phyloP scores from a whole-genome alignment of 2,329 filamentous ascomycete genomes.

The Fusarium marasasianum region DNA sequence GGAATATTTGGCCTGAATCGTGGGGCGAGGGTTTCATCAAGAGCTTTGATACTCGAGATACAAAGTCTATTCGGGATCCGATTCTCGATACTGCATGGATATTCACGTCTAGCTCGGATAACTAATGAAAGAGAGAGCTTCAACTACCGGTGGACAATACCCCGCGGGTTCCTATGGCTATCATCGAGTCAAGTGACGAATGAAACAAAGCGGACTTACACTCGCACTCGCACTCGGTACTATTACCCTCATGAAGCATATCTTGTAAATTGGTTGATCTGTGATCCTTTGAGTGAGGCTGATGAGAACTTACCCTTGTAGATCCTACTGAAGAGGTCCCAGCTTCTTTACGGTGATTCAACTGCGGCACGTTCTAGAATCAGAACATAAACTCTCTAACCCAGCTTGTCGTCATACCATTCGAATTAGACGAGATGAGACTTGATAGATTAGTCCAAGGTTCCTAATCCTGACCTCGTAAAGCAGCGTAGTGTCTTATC shows the following conservation, averaged over 20 bases:
- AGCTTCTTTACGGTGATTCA: slow-evolving; percentile 10
- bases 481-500: not conserved
- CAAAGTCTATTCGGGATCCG: not conserved
- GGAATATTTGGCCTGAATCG: not conserved
- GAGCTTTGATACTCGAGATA: not conserved
- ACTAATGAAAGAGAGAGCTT: not conserved
- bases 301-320: not conserved
- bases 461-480: not conserved
- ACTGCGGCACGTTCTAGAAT: slow-evolving; percentile 12
- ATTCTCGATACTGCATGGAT: not conserved
- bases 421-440: slow-evolving; percentile 1
- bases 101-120: not conserved
- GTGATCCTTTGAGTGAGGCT: not conserved
- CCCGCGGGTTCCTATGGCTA: not conserved
- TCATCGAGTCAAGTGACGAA: not conserved
- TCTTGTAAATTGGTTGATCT: not conserved
- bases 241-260: not conserved
- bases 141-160: not conserved
- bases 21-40: slow-evolving; percentile 14
- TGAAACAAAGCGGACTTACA: not conserved
- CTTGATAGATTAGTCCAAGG: not conserved
- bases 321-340: not conserved
- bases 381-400: not conserved
- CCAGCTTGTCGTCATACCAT: not conserved
- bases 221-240: slow-evolving; percentile 1